These are phyloP conservation scores for Syncephalastrum sp. DNA, from an alignment of 371 early-diverging fungal genomes.

Conservation along the genomic window DNA sequence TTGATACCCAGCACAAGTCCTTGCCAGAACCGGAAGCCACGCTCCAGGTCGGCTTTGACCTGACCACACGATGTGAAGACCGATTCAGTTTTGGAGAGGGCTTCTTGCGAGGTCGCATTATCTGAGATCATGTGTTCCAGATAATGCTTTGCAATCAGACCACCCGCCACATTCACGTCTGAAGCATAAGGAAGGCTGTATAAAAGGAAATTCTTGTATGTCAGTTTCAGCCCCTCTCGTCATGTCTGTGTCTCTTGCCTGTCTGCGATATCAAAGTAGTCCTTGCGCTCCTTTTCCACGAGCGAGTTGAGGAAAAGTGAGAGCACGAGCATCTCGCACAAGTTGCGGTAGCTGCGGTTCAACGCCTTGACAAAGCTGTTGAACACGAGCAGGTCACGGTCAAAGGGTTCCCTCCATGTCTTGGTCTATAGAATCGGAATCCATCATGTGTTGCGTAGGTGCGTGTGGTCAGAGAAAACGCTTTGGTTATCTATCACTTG, in stretches of 20 bases:
- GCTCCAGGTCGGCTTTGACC: slow-evolving; percentile 41
- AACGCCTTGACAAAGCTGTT: slow-evolving; percentile 65
- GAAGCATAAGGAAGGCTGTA: slow-evolving; percentile 51
- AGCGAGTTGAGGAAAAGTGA: slow-evolving; percentile 54
- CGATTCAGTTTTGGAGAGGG: slow-evolving; percentile 32
- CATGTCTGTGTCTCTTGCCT: slow-evolving; percentile 26
- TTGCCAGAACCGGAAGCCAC: slow-evolving; percentile 56
- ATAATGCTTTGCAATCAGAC: slow-evolving; percentile 50
- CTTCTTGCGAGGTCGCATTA: slow-evolving; percentile 19
- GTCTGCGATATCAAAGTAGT: slow-evolving; percentile 52
- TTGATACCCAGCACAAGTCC: slow-evolving; percentile 34
- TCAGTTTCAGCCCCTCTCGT: background rate
- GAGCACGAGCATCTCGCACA: slow-evolving; percentile 61
- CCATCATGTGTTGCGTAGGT: too few species aligned
- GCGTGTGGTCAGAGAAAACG: background rate
- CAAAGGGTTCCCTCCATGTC: slow-evolving; percentile 66
- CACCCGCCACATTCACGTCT: slow-evolving; percentile 56
- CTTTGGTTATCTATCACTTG: background rate
- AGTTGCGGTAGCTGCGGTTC: slow-evolving; percentile 59
- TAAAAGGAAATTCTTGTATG: background rate
- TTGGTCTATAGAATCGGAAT: slow-evolving; percentile 28
- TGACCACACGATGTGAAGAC: slow-evolving; percentile 42
- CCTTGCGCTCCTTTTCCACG: slow-evolving; percentile 50
- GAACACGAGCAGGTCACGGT: slow-evolving; percentile 74
- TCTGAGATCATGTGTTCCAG: slow-evolving; percentile 35